Percentiles rank a stretch among this genome's conserved stretches.
Conservation (phyloP, 768 basidiomycete species). For the Rubroboletus pulcherrimus region DNA sequence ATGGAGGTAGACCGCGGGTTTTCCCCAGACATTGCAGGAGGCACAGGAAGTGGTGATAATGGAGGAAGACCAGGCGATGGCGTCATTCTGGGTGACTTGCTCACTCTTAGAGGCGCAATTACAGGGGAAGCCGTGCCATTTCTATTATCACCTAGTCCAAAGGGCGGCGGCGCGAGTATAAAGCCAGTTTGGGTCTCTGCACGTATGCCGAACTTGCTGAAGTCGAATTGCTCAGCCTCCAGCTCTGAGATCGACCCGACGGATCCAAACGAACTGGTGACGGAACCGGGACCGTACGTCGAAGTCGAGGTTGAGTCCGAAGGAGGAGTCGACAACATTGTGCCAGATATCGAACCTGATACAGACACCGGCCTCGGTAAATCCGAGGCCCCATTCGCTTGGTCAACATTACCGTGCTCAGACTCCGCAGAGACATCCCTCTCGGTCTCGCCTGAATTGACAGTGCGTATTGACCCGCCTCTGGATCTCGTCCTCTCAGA, state of each 20-base stretch:
- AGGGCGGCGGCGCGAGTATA: conserved; percentile 23
- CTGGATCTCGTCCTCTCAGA: conserved; percentile 4
- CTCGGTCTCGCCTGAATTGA: conserved; percentile 16
- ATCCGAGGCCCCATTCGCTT: conserved; percentile 3
- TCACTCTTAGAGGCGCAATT: conserved; percentile 25
- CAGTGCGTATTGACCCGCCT: conserved; percentile 13
- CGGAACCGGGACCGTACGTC: conserved; percentile 11
- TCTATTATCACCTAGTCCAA: conserved; percentile 15
- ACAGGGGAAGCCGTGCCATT: conserved; percentile 1
- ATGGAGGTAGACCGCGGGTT: conserved; percentile 1
- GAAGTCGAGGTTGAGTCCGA: conserved; percentile 2
- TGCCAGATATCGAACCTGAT: conserved; percentile 6
- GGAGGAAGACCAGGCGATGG: conserved; percentile 16
- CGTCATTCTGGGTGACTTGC: conserved; percentile 24
- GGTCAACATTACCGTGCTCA: conserved; percentile 7
- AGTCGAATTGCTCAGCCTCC: conserved; percentile 17
- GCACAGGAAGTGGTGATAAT: conserved; percentile 13
- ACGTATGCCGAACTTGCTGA: conserved; percentile 6
- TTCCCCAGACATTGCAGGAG: conserved; percentile 1
- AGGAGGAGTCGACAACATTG: background rate
- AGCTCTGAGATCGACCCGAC: conserved; percentile 24
- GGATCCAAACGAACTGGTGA: conserved; percentile 13
- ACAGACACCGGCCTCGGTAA: background rate
- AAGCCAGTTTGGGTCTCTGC: conserved; percentile 12
- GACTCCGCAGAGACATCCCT: conserved; percentile 9